Evolutionary conservation across 371 early-diverging fungal genomes (phyloP), one percentile per base, ranked within the genome.

Genomic region (Blastocladiella emersonii): DNA sequence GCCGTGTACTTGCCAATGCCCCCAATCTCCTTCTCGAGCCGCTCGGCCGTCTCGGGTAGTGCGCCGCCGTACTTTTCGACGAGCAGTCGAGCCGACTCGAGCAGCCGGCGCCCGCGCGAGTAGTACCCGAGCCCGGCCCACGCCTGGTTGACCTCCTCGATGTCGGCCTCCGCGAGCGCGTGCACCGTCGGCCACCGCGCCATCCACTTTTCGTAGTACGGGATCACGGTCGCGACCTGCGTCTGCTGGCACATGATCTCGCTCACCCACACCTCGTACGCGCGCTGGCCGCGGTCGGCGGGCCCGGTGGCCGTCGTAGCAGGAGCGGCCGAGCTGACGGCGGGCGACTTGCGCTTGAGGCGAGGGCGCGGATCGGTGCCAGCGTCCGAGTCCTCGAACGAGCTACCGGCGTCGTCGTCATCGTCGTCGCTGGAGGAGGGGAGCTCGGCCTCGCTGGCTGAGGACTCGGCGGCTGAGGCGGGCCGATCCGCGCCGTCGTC

Each of bases 71-170:
- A 74, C 35, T 81, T 68, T 17, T 72, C 62, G 19, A 83, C 78
- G 12, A 91, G 78, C 43, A 83, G 74, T 56, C 79, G 71, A 15
- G 92, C 87, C 2, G 79, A 88, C 65, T 85, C 81, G 68, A 81
- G 84, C 60, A 91, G 70, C 62, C 90, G 74, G 56, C 71, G 68
- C 1, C 87, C 92, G 34, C 92, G 76, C 8, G 85, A 83, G 63
- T 90, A 90, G 67, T 91, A 91, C 0, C 92, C 92, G 15, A 91
- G 77, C 8, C 92, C 90, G 15, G 86, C 75, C 92, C 92, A 91
- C 0, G 82, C 65, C 8, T 79, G 73, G 65, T 85, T 81, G 8
- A 91, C 87, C 34, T 81, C 78, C 72, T 75, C 39, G 19, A 34
- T 23, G 41, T 30, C 41, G 41, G 30, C 41, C 19, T 19, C 8